A percentile compares a stretch with the other conserved stretches of the same genome.
Conservation (phyloP, 768 basidiomycete species). For the Lactarius hengduanensis region DNA sequence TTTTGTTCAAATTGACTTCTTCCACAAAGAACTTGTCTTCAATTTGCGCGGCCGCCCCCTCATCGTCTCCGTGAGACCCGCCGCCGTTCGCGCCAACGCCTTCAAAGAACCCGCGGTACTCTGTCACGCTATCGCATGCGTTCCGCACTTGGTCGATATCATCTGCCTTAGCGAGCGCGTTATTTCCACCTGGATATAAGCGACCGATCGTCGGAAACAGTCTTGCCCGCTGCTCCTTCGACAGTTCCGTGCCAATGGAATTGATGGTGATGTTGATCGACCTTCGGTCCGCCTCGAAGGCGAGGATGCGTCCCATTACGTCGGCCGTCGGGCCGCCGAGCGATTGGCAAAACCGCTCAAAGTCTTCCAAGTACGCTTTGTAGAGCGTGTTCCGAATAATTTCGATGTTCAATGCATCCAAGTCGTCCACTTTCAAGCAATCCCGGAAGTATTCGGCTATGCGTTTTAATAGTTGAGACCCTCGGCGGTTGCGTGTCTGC, state of each 20-base stretch:
- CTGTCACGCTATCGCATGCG: slow-evolving; percentile 83
- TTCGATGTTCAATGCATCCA: slow-evolving; percentile 99
- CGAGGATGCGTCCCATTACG: slow-evolving; percentile 87
- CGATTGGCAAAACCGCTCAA: slow-evolving; percentile 77
- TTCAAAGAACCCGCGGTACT: slow-evolving; percentile 91
- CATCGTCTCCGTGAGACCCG: slow-evolving; percentile 37
- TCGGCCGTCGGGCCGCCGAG: slow-evolving; percentile 85
- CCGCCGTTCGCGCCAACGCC: slow-evolving; percentile 37
- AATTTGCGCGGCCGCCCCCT: slow-evolving; percentile 57
- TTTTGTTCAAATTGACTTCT: slow-evolving; percentile 94
- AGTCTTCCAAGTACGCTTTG: slow-evolving; percentile 98
- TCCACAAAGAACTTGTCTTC: slow-evolving; percentile 94
- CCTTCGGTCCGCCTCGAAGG: slow-evolving; percentile 96
- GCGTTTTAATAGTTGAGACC: background rate
- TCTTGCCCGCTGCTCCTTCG: slow-evolving; percentile 92
- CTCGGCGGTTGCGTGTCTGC: background rate
- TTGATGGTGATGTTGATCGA: slow-evolving; percentile 99
- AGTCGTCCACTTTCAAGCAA: slow-evolving; percentile 90
- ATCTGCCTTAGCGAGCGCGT: slow-evolving; percentile 88
- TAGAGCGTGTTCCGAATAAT: slow-evolving; percentile 99
- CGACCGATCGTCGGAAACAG: slow-evolving; percentile 94
- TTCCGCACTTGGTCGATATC: slow-evolving; percentile 90
- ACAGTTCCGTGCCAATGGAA: slow-evolving; percentile 92
- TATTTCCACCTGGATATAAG: slow-evolving; percentile 95
- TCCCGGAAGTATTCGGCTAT: slow-evolving; percentile 94